Evolutionary conservation across 164 flowering plant genomes (phyloP).

Genomic region (Berberis vulgaris): DNA sequence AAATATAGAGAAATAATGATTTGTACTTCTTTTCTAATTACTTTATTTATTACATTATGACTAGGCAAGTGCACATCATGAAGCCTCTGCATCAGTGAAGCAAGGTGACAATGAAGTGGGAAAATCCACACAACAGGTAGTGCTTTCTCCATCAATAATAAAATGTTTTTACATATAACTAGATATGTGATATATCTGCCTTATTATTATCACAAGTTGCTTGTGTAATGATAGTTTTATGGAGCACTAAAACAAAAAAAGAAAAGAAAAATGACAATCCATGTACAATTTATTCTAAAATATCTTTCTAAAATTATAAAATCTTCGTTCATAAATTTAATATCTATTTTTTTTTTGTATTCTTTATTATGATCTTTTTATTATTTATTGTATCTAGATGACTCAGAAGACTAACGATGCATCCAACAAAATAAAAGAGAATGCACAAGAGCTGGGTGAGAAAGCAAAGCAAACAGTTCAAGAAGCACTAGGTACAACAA

Average conservation of each 20-base stretch:
- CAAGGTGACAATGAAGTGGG: background rate
- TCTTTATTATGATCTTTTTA: background rate
- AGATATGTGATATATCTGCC: too few species aligned
- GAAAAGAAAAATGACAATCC: too few species aligned
- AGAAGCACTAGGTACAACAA: constrained; percentile 44
- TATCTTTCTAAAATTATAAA: too few species aligned
- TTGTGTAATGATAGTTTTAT: too few species aligned
- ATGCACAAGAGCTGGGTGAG: constrained; percentile 24
- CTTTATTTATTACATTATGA: background rate
- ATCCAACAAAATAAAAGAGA: constrained; percentile 8
- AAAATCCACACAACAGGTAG: background rate
- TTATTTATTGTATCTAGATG: background rate
- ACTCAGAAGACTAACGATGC: constrained; percentile 8
- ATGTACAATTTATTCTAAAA: too few species aligned
- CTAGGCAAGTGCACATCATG: constrained; percentile 5
- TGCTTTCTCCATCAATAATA: background rate
- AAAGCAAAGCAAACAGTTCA: constrained; percentile 42
- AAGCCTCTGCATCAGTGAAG: constrained; percentile 6
- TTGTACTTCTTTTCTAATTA: too few species aligned
- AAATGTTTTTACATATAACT: background rate
- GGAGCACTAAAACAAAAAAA: too few species aligned
- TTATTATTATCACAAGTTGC: too few species aligned
- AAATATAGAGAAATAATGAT: too few species aligned
- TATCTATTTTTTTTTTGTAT: too few species aligned
- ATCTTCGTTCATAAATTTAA: too few species aligned